These are phyloP conservation scores for Aspergillus caelatus DNA, from an alignment of 2,329 filamentous ascomycete species.

Conservation along the genomic window DNA sequence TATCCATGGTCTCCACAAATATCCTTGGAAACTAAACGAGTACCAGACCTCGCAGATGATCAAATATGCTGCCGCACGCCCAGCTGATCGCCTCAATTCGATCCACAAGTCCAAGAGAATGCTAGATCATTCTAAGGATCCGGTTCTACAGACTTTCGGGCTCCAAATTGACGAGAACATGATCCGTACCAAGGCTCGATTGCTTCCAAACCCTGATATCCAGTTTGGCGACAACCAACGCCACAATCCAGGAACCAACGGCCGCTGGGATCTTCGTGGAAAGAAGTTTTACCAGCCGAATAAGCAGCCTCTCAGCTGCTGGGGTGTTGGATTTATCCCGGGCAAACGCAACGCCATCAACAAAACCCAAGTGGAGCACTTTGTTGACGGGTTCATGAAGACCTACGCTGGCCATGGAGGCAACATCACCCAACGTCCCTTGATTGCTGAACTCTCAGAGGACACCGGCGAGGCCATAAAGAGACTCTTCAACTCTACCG, in stretches of 20 bases:
- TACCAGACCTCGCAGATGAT: conserved; percentile 83
- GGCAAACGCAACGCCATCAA: conserved; percentile 54
- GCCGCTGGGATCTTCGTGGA: conserved; percentile 84
- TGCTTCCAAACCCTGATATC: conserved; percentile 73
- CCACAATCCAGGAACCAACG: conserved; percentile 65
- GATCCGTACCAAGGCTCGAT: conserved; percentile 67
- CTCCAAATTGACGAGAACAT: conserved; percentile 68
- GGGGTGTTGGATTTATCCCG: conserved; percentile 73
- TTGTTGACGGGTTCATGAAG: conserved; percentile 63
- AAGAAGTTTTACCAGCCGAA: conserved; percentile 76
- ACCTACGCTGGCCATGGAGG: conserved; percentile 66
- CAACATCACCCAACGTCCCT: conserved; percentile 49
- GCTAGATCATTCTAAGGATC: conserved; percentile 70
- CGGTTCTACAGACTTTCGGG: conserved; percentile 71
- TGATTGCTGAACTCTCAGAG: conserved; percentile 44
- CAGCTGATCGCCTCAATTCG: conserved; percentile 65
- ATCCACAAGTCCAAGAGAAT: conserved; percentile 70
- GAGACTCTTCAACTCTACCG: conserved; percentile 58
- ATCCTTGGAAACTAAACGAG: conserved; percentile 61
- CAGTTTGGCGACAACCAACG: conserved; percentile 62
- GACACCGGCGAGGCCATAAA: conserved; percentile 59
- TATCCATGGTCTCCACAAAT: conserved; percentile 59
- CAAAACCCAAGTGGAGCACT: conserved; percentile 51
- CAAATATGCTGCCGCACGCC: conserved; percentile 83
- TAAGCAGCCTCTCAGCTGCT: conserved; percentile 63